phyloP scores from a whole-genome alignment of 345 rosid species.

The Gossypium australe region DNA sequence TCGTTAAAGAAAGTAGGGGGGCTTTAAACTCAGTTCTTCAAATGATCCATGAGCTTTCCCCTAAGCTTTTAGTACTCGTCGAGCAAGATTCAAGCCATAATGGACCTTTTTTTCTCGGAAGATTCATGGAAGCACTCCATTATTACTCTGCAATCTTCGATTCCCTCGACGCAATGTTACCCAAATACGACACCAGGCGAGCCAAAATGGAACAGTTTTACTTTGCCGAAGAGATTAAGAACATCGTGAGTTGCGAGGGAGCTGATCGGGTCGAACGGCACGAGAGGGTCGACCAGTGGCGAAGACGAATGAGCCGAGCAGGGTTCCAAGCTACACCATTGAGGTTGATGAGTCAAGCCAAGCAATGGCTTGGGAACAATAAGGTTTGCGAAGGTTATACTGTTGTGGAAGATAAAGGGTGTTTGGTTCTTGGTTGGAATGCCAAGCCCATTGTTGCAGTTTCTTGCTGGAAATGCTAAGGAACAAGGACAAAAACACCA shows the following conservation, averaged over 20 bases:
- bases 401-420: conserved; percentile 56
- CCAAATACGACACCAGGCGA: conserved; percentile 54
- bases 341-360: conserved; percentile 45
- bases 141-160: conserved; percentile 58
- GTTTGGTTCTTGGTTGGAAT: conserved; percentile 65
- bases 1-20: conserved; percentile 63
- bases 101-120: conserved; percentile 58
- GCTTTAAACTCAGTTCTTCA: conserved; percentile 50
- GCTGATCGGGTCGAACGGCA: conserved; percentile 49
- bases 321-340: conserved; percentile 54
- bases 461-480: conserved; percentile 61
- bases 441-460: conserved; percentile 54
- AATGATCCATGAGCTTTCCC: conserved; percentile 45
- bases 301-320: conserved; percentile 67
- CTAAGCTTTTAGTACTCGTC: conserved; percentile 41
- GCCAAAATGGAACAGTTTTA: conserved; percentile 66
- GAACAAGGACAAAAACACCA: neutral
- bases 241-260: conserved; percentile 66
- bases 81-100: conserved; percentile 70
- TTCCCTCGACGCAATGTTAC: conserved; percentile 46
- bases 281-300: conserved; percentile 62
- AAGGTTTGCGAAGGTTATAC: conserved; percentile 45
- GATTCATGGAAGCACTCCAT: conserved; percentile 67
- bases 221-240: conserved; percentile 60
- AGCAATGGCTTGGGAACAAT: conserved; percentile 47